Percentiles rank a stretch among this genome's conserved stretches.
Conservation (phyloP, 768 basidiomycete genomes). For the Pisolithus albus region DNA sequence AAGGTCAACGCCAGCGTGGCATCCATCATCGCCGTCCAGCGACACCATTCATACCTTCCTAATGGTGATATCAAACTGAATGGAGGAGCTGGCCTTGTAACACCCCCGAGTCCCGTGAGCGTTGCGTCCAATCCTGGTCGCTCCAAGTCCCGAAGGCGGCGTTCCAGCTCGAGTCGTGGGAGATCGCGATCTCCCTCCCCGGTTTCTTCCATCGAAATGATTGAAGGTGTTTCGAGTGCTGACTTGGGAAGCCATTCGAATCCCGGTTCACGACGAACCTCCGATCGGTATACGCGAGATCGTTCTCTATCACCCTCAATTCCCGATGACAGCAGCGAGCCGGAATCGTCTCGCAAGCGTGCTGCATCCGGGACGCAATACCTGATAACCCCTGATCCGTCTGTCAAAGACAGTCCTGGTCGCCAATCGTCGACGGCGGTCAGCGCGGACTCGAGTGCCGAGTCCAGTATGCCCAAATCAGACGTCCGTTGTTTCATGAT, state of each 20-base stretch:
- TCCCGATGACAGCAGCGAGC: slow-evolving; percentile 23
- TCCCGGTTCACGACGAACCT: slow-evolving; percentile 19
- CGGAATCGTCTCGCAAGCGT: slow-evolving; percentile 16
- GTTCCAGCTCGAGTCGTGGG: slow-evolving; percentile 36
- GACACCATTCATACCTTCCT: slow-evolving; percentile 31
- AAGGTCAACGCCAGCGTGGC: slow-evolving; percentile 31
- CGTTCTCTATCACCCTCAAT: slow-evolving; percentile 27
- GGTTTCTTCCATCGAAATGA: slow-evolving; percentile 28
- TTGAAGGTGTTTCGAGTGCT: slow-evolving; percentile 21
- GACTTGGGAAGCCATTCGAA: slow-evolving; percentile 13
- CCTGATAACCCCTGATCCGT: slow-evolving; percentile 26
- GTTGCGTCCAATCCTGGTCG: slow-evolving; percentile 54
- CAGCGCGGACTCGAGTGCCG: slow-evolving; percentile 10
- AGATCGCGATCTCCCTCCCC: slow-evolving; percentile 32
- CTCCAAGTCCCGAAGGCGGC: slow-evolving; percentile 35
- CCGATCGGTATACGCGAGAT: slow-evolving; percentile 18
- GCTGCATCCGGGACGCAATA: slow-evolving; percentile 18
- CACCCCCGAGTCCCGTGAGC: slow-evolving; percentile 71
- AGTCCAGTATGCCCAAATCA: slow-evolving; percentile 14
- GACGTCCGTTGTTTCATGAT: slow-evolving; percentile 24
- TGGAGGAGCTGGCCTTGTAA: slow-evolving; percentile 50
- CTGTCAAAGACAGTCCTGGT: slow-evolving; percentile 24
- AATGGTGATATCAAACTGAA: slow-evolving; percentile 26
- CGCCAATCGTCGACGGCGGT: slow-evolving; percentile 11
- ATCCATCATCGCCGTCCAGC: slow-evolving; percentile 27